Evolutionary conservation across 2,329 filamentous ascomycete genomes (phyloP), one percentile per base, ranked within the genome.

Genomic region (Penicillium sp.): DNA sequence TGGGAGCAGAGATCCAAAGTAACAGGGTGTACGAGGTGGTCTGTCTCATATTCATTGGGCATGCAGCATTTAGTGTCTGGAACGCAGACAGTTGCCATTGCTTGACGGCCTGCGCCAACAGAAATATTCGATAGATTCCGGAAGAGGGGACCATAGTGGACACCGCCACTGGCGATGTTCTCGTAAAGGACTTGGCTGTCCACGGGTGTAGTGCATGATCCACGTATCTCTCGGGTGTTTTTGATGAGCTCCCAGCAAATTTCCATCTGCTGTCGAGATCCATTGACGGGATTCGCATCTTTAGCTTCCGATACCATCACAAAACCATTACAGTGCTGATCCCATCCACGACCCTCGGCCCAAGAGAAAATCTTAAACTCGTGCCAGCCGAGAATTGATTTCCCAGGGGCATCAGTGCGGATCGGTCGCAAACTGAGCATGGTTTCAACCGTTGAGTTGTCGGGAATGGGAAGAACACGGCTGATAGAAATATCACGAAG

Each of bases 301-400:
- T 56, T 54, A 1, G 40, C 36, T 46, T 57, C 51, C n/a, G 56
- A 39, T 1, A 56, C 53, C 48, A 56, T 59, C 8, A 59, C 40
- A 5, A 52, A 55, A 1, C 56, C 56, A 27, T 47, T 51, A 22
- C 55, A 57, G 39, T 59, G 56, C n/a, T 58, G 53, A 20, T 59
- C 56, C 56, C 56, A 59, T 5, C 49, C 47, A 11, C 55, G 44
- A 1, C 53, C 53, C 23, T 59, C 55, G 0, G 53, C 48, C 56
- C 56, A 59, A 11, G 56, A 59, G 31, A 55, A 59, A 13, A 57
- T 50, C 23, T 57, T 56, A 35, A 59, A 59, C 51, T 59, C 56
- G 37, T 59, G 54, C 56, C 56, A 59, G 39, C 51, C 55, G 39
- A 56, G 51, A 3, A 54, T 44, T n/a, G 55, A 47, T 44, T 46